Conservation (phyloP, 176 grass and related monocot genomes). For the Carex kokanica region DNA sequence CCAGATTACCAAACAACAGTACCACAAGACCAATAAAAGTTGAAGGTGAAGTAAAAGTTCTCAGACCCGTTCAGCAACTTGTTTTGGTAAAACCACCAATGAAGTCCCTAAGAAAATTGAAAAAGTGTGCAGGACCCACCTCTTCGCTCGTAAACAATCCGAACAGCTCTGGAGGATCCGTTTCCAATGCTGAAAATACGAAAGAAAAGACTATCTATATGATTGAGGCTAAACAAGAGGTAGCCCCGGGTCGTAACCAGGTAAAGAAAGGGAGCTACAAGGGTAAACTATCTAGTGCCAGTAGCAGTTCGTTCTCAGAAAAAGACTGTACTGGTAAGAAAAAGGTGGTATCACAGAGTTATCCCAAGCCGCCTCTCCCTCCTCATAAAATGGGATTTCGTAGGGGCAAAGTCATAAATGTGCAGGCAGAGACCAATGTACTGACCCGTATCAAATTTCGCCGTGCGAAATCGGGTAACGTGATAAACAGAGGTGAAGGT, state of each 20-base stretch:
- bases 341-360: not conserved
- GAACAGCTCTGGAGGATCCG: slow-evolving; percentile 26
- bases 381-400: slow-evolving; percentile 33
- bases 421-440: slow-evolving; percentile 23
- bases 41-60: slow-evolving; percentile 20
- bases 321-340: not conserved
- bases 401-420: slow-evolving; percentile 24
- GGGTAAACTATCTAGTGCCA: slow-evolving; percentile 15
- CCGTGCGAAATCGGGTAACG: not conserved
- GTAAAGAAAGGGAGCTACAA: not conserved
- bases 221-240: slow-evolving; percentile 33
- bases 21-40: slow-evolving; percentile 23
- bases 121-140: slow-evolving; percentile 14
- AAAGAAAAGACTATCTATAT: slow-evolving; percentile 38
- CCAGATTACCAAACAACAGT: slow-evolving; percentile 10
- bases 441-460: slow-evolving; percentile 23
- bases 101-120: slow-evolving; percentile 35
- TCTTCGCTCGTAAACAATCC: slow-evolving; percentile 32
- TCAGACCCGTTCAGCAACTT: slow-evolving; percentile 37
- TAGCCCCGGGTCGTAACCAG: slow-evolving; percentile 20
- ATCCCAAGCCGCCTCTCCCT: not conserved
- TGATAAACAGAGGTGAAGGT: not conserved
- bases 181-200: not conserved
- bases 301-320: not conserved
- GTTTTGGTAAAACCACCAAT: slow-evolving; percentile 32